Evolutionary conservation across 1,284 basidiomycete genomes (phyloP), one percentile per base, ranked within the genome.

Genomic region (Porogramme epimiltina): DNA sequence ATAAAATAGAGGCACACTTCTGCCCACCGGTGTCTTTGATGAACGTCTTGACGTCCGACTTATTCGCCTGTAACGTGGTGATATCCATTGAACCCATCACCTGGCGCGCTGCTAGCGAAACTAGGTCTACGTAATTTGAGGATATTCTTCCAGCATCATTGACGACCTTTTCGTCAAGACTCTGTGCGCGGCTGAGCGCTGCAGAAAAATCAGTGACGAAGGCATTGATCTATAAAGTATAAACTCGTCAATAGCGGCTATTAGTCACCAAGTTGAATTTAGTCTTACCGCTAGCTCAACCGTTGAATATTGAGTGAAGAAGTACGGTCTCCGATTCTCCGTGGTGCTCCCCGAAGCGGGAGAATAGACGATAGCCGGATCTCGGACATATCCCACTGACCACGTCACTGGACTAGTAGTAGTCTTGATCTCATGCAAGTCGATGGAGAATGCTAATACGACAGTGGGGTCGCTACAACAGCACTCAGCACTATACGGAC

Each of bases 31-130:
- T 51, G 45, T 64, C 58, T 49, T 63, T 78, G 74, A 80, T 76
- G 66, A 80, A 81, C 19, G 70, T 69, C 61, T 72, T 70, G 9
- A 78, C 66, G 55, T 80, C 77, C 0, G 69, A 69, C 0, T 58
- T 48, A 43, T 75, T 71, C 42, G 51, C 66, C 2, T 63, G 9
- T 31, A 58, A 54, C n/a, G 71, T 51, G 0, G 73, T 73, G 47
- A 73, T 62, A 45, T 78, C 75, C 0, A 72, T 59, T 0, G 65
- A 65, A 4, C 65, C 73, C 46, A 77, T 69, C 10, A 71, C 67
- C 60, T 79, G 76, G 4, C 77, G 66, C 0, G 72, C 66, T 0
- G 71, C 66, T 1, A 79, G 62, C 3, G 73, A 65, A 3, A 78
- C 64, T 4, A 79, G 60, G 40, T 73, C 67, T 0, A 65, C 71